Evolutionary conservation across 2,329 filamentous ascomycete species (phyloP), one percentile per base, ranked within the genome.

Genomic region (Drechslerella stenobrocha): DNA sequence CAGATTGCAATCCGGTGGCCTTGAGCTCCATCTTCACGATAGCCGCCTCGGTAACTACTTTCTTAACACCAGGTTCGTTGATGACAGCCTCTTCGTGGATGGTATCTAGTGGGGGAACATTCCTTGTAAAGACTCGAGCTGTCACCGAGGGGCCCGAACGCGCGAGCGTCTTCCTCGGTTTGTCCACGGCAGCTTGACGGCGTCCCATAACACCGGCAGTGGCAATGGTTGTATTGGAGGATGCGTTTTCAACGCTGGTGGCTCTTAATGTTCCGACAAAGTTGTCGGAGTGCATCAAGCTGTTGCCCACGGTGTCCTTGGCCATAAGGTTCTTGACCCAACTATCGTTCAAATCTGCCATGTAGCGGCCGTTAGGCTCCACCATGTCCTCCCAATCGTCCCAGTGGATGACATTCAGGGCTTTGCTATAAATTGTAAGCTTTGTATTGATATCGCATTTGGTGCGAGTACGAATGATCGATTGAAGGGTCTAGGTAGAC

Each of bases 341-440:
- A 32, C 13, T 18, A 20, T 60, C 55, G n/a, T 67, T 37, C 15
- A 67, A n/a, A 22, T 67, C 63, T 11, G 63, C 63, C 20, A 67
- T 53, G 32, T 67, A 67, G 13, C 40, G 44, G 2, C 51, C n/a
- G 3, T 40, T 28, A 8, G 63, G 42, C 15, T 67, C 55, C 18
- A 67, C 28, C 7, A 67, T 50, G 4, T 67, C 63, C 11, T 56
- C 63, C 63, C 63, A 67, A 13, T 67, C 63, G 26, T 67, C 63
- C 63, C 55, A 60, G 15, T 67, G 50, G 30, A 67, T 60, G 28
- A 60, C 52, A 3, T 42, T 52, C 20, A 60, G 37, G n/a, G 9
- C 37, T 8, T 24, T 34, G 2, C 45, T 52, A 18, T 60, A 67
- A 42, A 67, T 60, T 4, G 50, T 53, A 26, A 67, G 45, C 26